A percentile compares a stretch with the other conserved stretches of the same genome.
Conservation (phyloP, 129 eudicot species). For the Scalesia atractyloides region DNA sequence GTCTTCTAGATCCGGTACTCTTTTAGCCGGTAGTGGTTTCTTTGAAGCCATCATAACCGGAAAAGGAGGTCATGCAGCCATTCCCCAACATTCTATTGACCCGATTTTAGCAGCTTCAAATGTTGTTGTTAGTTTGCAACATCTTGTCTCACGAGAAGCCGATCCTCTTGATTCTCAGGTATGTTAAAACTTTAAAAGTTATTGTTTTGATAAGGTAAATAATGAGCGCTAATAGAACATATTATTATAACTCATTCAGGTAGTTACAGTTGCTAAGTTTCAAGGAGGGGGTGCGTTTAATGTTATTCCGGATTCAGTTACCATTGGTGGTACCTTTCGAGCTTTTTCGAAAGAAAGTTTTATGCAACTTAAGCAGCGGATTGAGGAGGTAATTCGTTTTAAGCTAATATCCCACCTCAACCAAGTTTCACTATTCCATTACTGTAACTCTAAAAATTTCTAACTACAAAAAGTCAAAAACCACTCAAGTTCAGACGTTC, state of each 20-base stretch:
- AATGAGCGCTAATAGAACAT: constrained; percentile 3
- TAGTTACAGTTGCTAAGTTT: constrained; percentile 87
- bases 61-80: constrained; percentile 96
- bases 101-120: constrained; percentile 95
- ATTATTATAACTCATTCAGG: constrained; percentile 47
- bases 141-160: constrained; percentile 92
- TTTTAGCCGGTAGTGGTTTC: constrained; percentile 81
- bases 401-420: background rate
- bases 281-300: constrained; percentile 97
- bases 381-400: constrained; percentile 73
- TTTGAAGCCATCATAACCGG: constrained; percentile 89
- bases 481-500: background rate
- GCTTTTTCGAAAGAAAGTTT: constrained; percentile 76
- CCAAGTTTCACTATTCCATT: background rate
- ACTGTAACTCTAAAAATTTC: background rate
- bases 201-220: background rate
- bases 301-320: constrained; percentile 95
- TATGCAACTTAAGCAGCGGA: constrained; percentile 73
- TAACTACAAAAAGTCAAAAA: background rate
- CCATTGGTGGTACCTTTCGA: constrained; percentile 91
- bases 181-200: background rate
- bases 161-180: constrained; percentile 99
- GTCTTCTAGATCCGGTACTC: constrained; percentile 66
- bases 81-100: constrained; percentile 96
- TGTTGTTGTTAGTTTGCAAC: constrained; percentile 84